phyloP scores from a whole-genome alignment of 2,329 filamentous ascomycete species.

The Aspergillus fischeri region DNA sequence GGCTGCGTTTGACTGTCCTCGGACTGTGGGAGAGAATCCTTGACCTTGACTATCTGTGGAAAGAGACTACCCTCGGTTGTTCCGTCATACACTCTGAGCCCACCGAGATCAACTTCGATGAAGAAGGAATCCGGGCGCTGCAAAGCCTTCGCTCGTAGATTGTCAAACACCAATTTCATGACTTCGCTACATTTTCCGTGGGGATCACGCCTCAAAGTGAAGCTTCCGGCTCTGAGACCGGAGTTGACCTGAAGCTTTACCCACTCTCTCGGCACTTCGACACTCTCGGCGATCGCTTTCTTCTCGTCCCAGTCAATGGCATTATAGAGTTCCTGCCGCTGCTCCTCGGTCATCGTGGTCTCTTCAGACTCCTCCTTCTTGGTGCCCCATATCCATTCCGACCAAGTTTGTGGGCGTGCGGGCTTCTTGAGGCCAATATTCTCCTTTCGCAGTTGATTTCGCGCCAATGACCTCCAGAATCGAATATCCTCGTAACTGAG shows the following conservation, averaged over 20 bases:
- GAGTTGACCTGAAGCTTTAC: conserved; percentile 91
- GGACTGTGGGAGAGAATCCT: conserved; percentile 66
- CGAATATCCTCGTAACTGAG: conserved; percentile 90
- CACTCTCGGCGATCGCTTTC: conserved; percentile 76
- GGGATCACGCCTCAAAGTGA: conserved; percentile 83
- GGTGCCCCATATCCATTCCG: conserved; percentile 85
- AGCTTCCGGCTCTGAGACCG: conserved; percentile 91
- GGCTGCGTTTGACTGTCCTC: conserved; percentile 36
- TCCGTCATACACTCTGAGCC: conserved; percentile 90
- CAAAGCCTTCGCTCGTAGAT: conserved; percentile 84
- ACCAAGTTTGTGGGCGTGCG: conserved; percentile 75
- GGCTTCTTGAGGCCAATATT: conserved; percentile 80
- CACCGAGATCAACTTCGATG: conserved; percentile 83
- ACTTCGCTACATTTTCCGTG: conserved; percentile 76
- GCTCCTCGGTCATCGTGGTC: conserved; percentile 87
- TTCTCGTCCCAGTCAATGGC: conserved; percentile 99
- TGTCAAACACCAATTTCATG: conserved; percentile 87
- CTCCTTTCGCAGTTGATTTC: conserved; percentile 93
- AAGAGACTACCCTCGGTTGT: conserved; percentile 88
- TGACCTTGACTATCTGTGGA: conserved; percentile 92
- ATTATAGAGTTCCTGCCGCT: conserved; percentile 92
- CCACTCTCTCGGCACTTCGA: conserved; percentile 86
- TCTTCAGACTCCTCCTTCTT: conserved; percentile 71
- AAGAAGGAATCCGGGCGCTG: conserved; percentile 89
- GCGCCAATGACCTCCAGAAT: conserved; percentile 92